Conservation (phyloP, 2,329 filamentous ascomycete species). For the Aspergillus udagawae region DNA sequence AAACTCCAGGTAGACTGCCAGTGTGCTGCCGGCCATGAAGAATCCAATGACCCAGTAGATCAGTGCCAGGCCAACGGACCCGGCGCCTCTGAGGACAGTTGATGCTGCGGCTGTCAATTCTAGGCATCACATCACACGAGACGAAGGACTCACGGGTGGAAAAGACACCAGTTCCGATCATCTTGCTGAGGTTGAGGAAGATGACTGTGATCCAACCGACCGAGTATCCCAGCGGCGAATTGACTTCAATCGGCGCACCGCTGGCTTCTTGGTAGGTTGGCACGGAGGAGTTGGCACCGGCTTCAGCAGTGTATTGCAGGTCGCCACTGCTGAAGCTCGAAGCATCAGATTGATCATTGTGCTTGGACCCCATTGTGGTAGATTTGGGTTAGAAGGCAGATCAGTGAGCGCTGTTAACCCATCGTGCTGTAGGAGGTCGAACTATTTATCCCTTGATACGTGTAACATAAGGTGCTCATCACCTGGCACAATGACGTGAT, state of each 20-base stretch:
- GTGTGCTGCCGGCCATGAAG: slow-evolving; percentile 52
- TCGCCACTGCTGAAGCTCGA: slow-evolving; percentile 8
- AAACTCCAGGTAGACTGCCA: slow-evolving; percentile 61
- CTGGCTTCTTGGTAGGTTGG: slow-evolving; percentile 57
- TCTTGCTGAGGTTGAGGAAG: slow-evolving; percentile 59
- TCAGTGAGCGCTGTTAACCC: background rate
- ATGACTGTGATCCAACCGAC: slow-evolving; percentile 55
- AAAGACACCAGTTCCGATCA: slow-evolving; percentile 63
- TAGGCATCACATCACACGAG: background rate
- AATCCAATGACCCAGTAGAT: slow-evolving; percentile 64
- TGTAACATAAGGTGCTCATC: slow-evolving; percentile 6
- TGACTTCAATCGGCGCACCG: slow-evolving; percentile 58
- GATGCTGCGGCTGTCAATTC: slow-evolving; percentile 41
- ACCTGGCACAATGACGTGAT: slow-evolving; percentile 4
- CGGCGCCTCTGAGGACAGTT: slow-evolving; percentile 55
- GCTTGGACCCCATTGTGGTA: background rate
- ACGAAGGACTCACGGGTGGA: slow-evolving; percentile 53
- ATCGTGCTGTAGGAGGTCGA: background rate
- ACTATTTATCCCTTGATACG: background rate
- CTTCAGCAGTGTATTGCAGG: slow-evolving; percentile 13
- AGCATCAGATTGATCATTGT: background rate
- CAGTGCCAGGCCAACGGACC: slow-evolving; percentile 59
- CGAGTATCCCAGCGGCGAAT: slow-evolving; percentile 57
- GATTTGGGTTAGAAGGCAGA: background rate
- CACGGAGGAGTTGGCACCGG: slow-evolving; percentile 43